phyloP scores from a whole-genome alignment of 345 rosid genomes.

The Hypericum androsaemum region DNA sequence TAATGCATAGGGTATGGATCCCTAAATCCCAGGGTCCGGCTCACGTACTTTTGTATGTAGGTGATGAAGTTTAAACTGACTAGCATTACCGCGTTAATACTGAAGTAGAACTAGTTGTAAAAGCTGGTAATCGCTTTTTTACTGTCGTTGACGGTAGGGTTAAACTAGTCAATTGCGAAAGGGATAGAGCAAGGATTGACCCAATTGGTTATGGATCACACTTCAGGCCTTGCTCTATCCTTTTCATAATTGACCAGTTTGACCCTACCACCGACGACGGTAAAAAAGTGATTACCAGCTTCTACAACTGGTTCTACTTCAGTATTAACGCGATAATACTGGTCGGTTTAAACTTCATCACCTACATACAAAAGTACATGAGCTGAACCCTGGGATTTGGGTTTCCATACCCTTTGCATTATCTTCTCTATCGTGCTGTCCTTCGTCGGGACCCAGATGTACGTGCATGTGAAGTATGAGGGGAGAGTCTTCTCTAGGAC shows the following conservation, averaged over 20 bases:
- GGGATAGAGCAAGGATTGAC: slow-evolving; percentile 72
- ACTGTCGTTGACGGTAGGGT: slow-evolving; percentile 52
- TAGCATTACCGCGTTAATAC: slow-evolving; percentile 19
- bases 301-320: slow-evolving; percentile 65
- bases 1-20: slow-evolving; percentile 49
- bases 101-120: too few relatives aligned
- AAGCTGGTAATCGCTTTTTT: slow-evolving; percentile 30
- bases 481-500: slow-evolving; percentile 52
- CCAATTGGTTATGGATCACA: too few relatives aligned
- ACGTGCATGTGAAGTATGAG: slow-evolving; percentile 44
- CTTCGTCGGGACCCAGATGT: slow-evolving; percentile 43
- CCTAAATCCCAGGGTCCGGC: slow-evolving; percentile 70
- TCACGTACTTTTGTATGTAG: slow-evolving; percentile 61
- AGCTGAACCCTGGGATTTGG: slow-evolving; percentile 76
- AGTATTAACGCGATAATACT: slow-evolving; percentile 62
- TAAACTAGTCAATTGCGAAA: slow-evolving; percentile 73
- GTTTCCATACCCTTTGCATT: slow-evolving; percentile 49
- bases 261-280: slow-evolving; percentile 60
- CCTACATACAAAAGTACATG: slow-evolving; percentile 61
- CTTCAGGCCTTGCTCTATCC: slow-evolving; percentile 68
- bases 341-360: slow-evolving; percentile 42
- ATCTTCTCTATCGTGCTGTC: slow-evolving; percentile 39
- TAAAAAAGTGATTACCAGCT: slow-evolving; percentile 47
- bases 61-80: slow-evolving; percentile 45
- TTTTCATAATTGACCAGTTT: slow-evolving; percentile 75